Evolutionary conservation across 441 rosid genomes (phyloP).

Genomic region (Brassica balearica): DNA sequence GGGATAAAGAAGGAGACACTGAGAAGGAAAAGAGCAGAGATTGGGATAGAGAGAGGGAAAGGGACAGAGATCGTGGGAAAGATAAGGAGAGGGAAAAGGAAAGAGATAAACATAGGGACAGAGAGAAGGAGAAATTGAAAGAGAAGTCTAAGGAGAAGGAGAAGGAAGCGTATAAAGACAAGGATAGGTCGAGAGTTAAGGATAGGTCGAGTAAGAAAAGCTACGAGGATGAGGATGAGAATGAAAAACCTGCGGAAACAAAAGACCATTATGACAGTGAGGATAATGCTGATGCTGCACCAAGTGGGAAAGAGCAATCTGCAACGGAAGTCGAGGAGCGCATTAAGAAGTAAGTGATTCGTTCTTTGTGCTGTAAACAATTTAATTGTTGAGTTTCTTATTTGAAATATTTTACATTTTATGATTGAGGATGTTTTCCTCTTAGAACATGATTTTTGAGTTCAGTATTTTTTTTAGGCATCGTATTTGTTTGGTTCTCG

Average conservation of each 20-base stretch:
- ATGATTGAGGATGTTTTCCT: not conserved
- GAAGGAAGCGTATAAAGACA: slow-evolving; percentile 45
- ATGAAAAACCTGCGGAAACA: slow-evolving; percentile 53
- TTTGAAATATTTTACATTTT: not conserved
- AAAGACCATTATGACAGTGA: slow-evolving; percentile 53
- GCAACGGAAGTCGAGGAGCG: slow-evolving; percentile 60
- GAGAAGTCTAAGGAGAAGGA: slow-evolving; percentile 45
- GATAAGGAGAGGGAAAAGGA: slow-evolving; percentile 56
- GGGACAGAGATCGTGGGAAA: slow-evolving; percentile 56
- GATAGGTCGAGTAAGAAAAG: slow-evolving; percentile 58
- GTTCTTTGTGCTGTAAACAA: slow-evolving; percentile 8
- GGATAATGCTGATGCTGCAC: slow-evolving; percentile 46
- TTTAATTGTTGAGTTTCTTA: not conserved
- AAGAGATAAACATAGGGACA: slow-evolving; percentile 56
- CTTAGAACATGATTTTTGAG: not conserved
- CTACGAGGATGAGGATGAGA: slow-evolving; percentile 51
- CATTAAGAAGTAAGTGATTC: slow-evolving; percentile 67
- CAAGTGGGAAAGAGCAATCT: slow-evolving; percentile 48
- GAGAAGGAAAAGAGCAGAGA: slow-evolving; percentile 63
- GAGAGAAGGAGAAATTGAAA: slow-evolving; percentile 44
- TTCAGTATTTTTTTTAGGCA: slow-evolving; percentile 4
- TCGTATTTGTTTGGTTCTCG: slow-evolving; percentile 14
- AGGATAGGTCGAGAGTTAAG: slow-evolving; percentile 53
- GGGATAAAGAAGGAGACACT: slow-evolving; percentile 52
- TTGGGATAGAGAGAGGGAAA: slow-evolving; percentile 57